Evolutionary conservation across 345 rosid species (phyloP).

Genomic region (Rhodamnia argentea): DNA sequence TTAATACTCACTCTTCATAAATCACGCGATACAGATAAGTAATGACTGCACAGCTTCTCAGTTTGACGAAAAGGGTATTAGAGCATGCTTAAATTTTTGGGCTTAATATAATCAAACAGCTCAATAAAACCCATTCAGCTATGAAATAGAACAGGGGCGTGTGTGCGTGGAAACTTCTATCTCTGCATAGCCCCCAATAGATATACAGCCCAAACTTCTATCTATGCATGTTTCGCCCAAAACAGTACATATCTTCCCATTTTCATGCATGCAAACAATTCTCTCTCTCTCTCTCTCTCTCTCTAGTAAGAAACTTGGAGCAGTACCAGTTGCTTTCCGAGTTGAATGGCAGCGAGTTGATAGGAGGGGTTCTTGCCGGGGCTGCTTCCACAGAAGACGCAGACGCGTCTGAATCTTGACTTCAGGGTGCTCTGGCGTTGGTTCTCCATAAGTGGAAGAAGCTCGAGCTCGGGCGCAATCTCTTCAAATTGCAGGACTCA

Average conservation of each 20-base stretch:
- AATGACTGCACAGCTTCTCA: background rate
- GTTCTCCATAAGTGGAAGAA: conserved; percentile 26
- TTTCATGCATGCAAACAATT: background rate
- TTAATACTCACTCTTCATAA: background rate
- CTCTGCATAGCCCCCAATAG: background rate
- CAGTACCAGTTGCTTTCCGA: conserved; percentile 53
- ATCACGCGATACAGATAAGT: background rate
- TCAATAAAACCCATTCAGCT: background rate
- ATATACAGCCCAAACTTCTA: background rate
- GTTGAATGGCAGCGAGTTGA: conserved; percentile 65
- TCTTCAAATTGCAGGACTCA: background rate
- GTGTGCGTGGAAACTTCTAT: background rate
- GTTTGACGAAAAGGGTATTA: background rate
- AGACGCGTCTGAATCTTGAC: conserved; percentile 58
- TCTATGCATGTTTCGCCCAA: background rate
- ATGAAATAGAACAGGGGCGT: background rate
- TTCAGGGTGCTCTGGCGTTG: conserved; percentile 6
- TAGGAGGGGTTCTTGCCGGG: conserved; percentile 67
- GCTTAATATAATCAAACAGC: background rate
- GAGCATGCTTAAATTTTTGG: background rate
- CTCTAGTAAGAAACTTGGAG: background rate
- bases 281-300: background rate
- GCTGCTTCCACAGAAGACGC: conserved; percentile 78
- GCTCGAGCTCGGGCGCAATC: background rate
- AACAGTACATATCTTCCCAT: background rate